Conservation (phyloP, 768 basidiomycete species). For the Pholiota microspora region DNA sequence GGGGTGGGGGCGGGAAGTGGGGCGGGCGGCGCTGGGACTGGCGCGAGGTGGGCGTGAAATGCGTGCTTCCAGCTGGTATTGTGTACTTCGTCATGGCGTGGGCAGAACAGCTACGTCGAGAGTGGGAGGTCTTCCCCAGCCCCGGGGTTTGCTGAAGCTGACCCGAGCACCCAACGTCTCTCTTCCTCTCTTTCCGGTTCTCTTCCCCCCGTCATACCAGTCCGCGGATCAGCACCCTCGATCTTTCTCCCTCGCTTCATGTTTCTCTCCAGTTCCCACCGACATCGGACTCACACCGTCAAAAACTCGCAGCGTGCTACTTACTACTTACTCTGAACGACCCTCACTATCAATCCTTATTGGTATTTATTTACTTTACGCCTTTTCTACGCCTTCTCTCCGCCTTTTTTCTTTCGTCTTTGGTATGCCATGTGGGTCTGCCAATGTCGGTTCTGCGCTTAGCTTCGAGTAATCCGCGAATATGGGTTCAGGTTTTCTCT, state of each 20-base stretch:
- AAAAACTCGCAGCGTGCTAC: background rate
- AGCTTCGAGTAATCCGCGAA: too few relatives aligned
- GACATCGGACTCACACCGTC: background rate
- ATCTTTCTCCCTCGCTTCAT: background rate
- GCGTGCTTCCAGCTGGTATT: conserved; percentile 69
- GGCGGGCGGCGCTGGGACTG: conserved; percentile 79
- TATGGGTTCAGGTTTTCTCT: too few relatives aligned
- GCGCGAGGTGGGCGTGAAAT: conserved; percentile 65
- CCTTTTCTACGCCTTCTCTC: background rate
- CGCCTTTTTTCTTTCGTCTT: background rate
- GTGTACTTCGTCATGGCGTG: conserved; percentile 84
- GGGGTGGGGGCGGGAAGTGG: conserved; percentile 47
- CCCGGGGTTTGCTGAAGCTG: background rate
- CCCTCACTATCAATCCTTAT: background rate
- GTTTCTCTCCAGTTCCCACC: background rate
- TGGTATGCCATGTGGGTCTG: too few relatives aligned
- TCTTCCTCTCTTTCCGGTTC: background rate
- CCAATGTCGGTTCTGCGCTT: too few relatives aligned
- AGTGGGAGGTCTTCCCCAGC: conserved; percentile 22
- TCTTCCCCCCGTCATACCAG: background rate
- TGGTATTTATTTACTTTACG: background rate
- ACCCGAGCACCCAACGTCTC: background rate
- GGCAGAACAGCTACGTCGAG: conserved; percentile 51
- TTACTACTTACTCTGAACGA: background rate
- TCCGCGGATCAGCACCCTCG: background rate